phyloP scores from a whole-genome alignment of 23 red algal genomes.

The Gracilaria gracilis region DNA sequence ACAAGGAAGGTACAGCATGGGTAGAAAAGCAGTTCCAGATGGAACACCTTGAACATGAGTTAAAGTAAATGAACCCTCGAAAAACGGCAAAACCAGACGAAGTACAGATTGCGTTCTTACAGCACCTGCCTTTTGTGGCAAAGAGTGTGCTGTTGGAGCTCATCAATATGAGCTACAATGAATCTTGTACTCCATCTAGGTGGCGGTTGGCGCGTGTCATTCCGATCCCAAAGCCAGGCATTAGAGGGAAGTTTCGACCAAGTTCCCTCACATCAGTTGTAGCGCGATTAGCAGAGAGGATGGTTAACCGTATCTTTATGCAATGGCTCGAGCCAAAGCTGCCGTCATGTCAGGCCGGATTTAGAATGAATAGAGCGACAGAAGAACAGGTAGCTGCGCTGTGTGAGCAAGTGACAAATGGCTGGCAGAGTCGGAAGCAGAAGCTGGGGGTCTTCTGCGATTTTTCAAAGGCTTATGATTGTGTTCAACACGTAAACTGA shows the following conservation, averaged over 20 bases:
- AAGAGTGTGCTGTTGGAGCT: background rate
- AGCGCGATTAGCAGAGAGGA: background rate
- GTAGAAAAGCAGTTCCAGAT: background rate
- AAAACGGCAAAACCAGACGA: background rate
- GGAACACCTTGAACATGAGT: background rate
- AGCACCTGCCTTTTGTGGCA: background rate
- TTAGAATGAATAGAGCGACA: background rate
- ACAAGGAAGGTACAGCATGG: background rate
- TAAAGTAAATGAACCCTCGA: background rate
- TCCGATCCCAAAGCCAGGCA: background rate
- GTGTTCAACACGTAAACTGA: no score
- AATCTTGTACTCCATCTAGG: background rate
- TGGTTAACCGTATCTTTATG: conserved; percentile 4
- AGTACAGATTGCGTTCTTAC: background rate
- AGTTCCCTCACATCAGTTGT: background rate
- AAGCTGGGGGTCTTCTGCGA: background rate
- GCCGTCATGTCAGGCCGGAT: background rate
- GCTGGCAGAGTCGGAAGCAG: background rate
- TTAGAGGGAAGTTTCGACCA: conserved; percentile 17
- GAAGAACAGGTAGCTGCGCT: background rate
- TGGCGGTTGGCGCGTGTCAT: background rate
- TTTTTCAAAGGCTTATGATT: conserved; percentile 14
- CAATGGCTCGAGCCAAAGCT: background rate
- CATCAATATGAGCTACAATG: background rate
- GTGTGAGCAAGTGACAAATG: background rate